phyloP scores from a whole-genome alignment of 352 stramenopile genomes.

The Elongisporangium prolatum region DNA sequence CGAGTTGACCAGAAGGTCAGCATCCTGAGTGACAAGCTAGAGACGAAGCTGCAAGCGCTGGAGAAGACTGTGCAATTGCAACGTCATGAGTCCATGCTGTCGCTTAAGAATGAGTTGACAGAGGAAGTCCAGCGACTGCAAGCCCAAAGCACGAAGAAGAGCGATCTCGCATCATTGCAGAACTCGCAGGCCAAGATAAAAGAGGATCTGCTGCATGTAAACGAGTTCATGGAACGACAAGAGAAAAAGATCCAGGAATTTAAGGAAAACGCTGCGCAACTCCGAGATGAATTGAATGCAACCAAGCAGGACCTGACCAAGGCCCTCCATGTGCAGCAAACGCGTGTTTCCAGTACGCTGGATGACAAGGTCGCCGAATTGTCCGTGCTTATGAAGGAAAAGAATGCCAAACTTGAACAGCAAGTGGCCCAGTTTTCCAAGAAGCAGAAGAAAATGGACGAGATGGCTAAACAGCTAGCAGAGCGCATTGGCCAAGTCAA shows the following conservation, averaged over 20 bases:
- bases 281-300: constrained; percentile 52
- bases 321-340: constrained; percentile 45
- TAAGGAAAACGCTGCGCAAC: constrained; percentile 33
- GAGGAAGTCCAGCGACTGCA: constrained; percentile 60
- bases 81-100: constrained; percentile 38
- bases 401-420: constrained; percentile 43
- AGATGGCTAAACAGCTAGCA: constrained; percentile 27
- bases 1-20: constrained; percentile 49
- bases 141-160: constrained; percentile 35
- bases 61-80: constrained; percentile 50
- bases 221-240: constrained; percentile 48
- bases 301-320: constrained; percentile 54
- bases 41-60: constrained; percentile 49
- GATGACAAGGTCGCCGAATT: constrained; percentile 58
- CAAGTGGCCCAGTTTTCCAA: constrained; percentile 42
- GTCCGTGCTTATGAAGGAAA: constrained; percentile 31
- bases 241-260: constrained; percentile 58
- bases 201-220: constrained; percentile 56
- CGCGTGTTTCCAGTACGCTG: constrained; percentile 28
- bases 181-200: constrained; percentile 56
- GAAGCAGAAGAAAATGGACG: constrained; percentile 58
- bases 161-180: constrained; percentile 45
- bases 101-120: constrained; percentile 49
- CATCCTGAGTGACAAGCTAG: constrained; percentile 63
- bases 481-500: constrained; percentile 15